Conservation (phyloP, 2,329 filamentous ascomycete species). For the Sclerotinia subarctica region DNA sequence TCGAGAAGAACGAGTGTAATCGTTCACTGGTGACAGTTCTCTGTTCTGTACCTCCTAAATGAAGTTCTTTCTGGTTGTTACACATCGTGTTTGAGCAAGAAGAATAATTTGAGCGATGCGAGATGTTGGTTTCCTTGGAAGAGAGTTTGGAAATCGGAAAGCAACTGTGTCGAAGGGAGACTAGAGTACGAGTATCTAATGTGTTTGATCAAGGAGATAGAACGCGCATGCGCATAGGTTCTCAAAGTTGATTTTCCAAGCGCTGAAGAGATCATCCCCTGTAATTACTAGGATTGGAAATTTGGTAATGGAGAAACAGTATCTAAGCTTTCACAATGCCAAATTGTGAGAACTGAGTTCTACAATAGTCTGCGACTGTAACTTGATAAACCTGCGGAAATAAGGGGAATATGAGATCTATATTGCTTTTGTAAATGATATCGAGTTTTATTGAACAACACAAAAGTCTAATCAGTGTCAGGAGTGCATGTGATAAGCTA, state of each 20-base stretch:
- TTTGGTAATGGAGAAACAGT: constrained; percentile 59
- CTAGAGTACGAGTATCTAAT: constrained; percentile 50
- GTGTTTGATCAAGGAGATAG: constrained; percentile 39
- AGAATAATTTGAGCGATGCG: constrained; percentile 52
- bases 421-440: too few relatives aligned
- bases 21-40: too few relatives aligned
- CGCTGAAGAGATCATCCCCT: constrained; percentile 58
- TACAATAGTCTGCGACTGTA: constrained; percentile 45
- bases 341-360: constrained; percentile 66
- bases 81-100: constrained; percentile 19
- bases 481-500: too few relatives aligned
- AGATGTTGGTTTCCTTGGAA: constrained; percentile 68
- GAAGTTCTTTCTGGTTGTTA: not conserved
- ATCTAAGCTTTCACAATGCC: constrained; percentile 70
- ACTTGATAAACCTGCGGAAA: constrained; percentile 42
- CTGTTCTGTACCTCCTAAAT: not conserved
- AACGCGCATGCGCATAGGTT: constrained; percentile 63
- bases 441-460: too few relatives aligned
- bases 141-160: constrained; percentile 62
- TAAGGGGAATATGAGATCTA: constrained; percentile 38
- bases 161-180: constrained; percentile 49
- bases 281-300: constrained; percentile 68
- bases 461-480: too few relatives aligned
- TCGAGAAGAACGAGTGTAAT: not conserved
- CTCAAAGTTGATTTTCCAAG: constrained; percentile 65